A percentile compares a stretch with the other conserved stretches of the same genome.
phyloP scores from a whole-genome alignment of 352 stramenopile genomes.

The Pythium insidiosum region DNA sequence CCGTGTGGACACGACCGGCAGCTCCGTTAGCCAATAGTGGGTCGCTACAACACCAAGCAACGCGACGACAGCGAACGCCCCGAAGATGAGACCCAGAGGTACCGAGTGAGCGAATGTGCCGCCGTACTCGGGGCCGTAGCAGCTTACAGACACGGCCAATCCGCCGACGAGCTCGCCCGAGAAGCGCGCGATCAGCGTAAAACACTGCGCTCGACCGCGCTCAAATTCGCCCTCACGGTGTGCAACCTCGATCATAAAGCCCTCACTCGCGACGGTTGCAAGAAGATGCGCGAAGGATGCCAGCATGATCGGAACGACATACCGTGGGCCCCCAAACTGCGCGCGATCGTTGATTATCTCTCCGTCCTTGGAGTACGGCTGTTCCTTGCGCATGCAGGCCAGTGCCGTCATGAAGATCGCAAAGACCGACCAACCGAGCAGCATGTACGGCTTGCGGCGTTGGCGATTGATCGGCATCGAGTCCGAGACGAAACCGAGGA shows the following conservation, averaged over 20 bases:
- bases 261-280: conserved; percentile 3
- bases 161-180: conserved; percentile 4
- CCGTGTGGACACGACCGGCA: not conserved
- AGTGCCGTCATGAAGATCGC: conserved; percentile 12
- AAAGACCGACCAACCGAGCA: conserved; percentile 16
- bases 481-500: conserved; percentile 20
- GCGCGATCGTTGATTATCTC: not conserved
- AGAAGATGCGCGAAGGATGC: conserved; percentile 7
- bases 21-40: conserved; percentile 5
- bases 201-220: conserved; percentile 8
- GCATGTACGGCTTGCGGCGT: conserved; percentile 24
- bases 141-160: not conserved
- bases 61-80: not conserved
- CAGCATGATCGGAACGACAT: conserved; percentile 7
- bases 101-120: conserved; percentile 10
- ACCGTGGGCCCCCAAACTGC: not conserved
- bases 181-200: conserved; percentile 7
- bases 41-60: conserved; percentile 4
- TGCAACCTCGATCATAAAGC: conserved; percentile 13
- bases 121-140: conserved; percentile 8
- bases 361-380: not conserved
- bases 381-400: conserved; percentile 5
- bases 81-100: conserved; percentile 4
- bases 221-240: conserved; percentile 13
- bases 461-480: conserved; percentile 16